Evolutionary conservation across 441 rosid species (phyloP), one percentile per base, ranked within the genome.

Genomic region (Adansonia grandidieri): DNA sequence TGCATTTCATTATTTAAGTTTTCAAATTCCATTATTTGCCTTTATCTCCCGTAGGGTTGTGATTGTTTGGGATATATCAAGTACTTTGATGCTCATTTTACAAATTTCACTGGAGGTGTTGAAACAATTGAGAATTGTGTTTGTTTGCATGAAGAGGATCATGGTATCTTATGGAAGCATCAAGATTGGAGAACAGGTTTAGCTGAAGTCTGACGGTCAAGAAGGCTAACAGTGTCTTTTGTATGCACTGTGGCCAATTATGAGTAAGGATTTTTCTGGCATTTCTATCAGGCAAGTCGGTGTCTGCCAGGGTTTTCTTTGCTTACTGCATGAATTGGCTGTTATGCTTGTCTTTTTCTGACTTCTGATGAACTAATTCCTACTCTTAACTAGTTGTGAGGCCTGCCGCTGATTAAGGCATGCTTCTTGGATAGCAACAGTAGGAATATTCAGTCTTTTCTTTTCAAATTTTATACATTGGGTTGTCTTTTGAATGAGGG

Each of bases 101-200:
- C 82, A 9, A 87, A 87, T 79, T 87, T 85, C 77, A 79, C 88
- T 15, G 90, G 90, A 69, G 87, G 90, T 51, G 86, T 87, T 72
- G 90, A 87, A 51, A 87, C 88, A 17, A 84, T 82, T 20, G 88
- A 87, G 77, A 87, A 87, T 62, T 85, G 87, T 84, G 90, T 87
- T 48, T 87, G 90, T 66, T 75, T 87, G 83, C 90, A 85, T 72
- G 90, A 87, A 75, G 90, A 87, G 80, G 90, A 87, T 75, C 85
- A 83, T 64, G 88, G 88, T n/a, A 82, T 87, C 72, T 82, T 87
- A 66, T 87, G 90, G 90, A 87, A 87, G 82, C 90, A 87, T 78
- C 90, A 87, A 84, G 90, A 87, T 61, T 85, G 90, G 90, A 87
- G 90, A 77, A 85, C 90, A 6, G 90, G 88, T 44, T 85, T 87